A percentile compares a stretch with the other conserved stretches of the same genome.
Evolutionary conservation across 352 stramenopile species (phyloP).

Genomic region (Globisporangium parvum): DNA sequence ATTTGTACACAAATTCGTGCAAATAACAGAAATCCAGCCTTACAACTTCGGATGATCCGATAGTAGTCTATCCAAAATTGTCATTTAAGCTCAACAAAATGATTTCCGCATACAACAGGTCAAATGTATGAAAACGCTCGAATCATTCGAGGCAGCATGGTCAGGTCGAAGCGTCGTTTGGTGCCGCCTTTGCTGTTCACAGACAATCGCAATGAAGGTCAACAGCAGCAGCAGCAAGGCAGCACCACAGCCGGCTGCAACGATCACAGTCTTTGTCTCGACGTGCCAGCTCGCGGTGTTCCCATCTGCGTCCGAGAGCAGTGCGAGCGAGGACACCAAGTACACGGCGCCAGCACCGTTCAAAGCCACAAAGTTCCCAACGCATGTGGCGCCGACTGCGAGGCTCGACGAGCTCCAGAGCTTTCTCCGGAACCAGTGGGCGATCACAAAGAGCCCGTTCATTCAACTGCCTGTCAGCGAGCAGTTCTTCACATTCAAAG

Average conservation of each 20-base stretch:
- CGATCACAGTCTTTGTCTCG: constrained; percentile 50
- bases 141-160: too few relatives aligned
- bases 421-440: constrained; percentile 60
- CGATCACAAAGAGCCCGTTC: constrained; percentile 52
- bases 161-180: neutral
- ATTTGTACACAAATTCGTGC: neutral
- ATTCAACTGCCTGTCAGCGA: constrained; percentile 30
- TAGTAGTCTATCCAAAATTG: too few relatives aligned
- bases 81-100: too few relatives aligned
- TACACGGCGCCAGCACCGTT: constrained; percentile 17
- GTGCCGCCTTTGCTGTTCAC: neutral
- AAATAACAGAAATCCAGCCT: too few relatives aligned
- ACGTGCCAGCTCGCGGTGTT: constrained; percentile 44
- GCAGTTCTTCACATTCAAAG: constrained; percentile 76
- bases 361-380: constrained; percentile 52
- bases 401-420: constrained; percentile 41
- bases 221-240: neutral
- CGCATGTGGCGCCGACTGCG: constrained; percentile 30
- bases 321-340: constrained; percentile 3
- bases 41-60: too few relatives aligned
- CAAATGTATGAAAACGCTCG: too few relatives aligned
- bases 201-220: neutral
- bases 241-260: neutral
- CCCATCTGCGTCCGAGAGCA: constrained; percentile 4
- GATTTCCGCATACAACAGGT: too few relatives aligned